Conservation (phyloP, 75 land plant genomes). For the Cunninghamia lanceolata region DNA sequence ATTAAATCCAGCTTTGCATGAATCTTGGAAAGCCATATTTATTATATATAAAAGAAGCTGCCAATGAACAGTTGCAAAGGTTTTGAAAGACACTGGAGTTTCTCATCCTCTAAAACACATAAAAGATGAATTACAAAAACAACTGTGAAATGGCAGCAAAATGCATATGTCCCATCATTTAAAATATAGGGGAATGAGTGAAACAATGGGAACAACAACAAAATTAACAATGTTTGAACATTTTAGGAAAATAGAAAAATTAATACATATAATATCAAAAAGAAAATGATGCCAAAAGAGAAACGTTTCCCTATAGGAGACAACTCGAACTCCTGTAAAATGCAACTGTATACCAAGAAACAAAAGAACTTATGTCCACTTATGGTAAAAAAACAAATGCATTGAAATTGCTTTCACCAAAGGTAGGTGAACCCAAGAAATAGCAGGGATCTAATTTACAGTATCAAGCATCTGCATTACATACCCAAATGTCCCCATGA, state of each 20-base stretch:
- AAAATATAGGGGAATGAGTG: background rate
- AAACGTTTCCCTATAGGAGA: slow-evolving; percentile 4
- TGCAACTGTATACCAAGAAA: slow-evolving; percentile 9
- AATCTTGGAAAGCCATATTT: background rate
- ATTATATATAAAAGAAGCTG: background rate
- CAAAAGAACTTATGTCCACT: background rate
- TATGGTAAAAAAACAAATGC: background rate
- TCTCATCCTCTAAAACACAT: background rate
- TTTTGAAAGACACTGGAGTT: slow-evolving; percentile 1
- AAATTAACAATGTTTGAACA: background rate
- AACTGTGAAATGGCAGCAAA: background rate
- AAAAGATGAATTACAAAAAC: background rate
- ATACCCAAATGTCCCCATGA: slow-evolving; percentile 98
- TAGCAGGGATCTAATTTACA: slow-evolving; percentile 6
- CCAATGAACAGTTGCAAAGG: slow-evolving; percentile 9
- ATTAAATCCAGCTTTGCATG: background rate
- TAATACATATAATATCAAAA: background rate
- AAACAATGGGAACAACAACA: background rate
- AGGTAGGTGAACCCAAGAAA: background rate
- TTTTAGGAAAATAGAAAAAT: background rate
- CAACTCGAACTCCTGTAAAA: background rate
- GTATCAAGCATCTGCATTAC: slow-evolving; percentile 3
- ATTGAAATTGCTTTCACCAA: background rate
- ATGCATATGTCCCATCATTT: background rate
- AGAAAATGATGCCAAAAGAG: slow-evolving; percentile 1